phyloP scores from a whole-genome alignment of 2,329 filamentous ascomycete species.

The Fusarium sulawesiense region DNA sequence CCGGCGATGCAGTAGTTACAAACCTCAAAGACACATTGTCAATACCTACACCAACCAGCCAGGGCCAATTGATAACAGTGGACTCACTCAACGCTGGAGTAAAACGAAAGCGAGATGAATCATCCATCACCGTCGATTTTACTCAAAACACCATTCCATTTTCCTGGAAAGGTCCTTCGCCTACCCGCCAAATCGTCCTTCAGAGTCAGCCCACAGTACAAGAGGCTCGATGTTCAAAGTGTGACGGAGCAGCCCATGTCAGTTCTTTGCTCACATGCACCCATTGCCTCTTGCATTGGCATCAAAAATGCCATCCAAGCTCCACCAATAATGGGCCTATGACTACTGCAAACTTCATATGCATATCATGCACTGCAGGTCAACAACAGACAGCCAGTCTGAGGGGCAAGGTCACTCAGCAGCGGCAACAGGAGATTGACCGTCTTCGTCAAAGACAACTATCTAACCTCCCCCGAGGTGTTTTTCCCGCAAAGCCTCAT shows the following conservation, averaged over 20 bases:
- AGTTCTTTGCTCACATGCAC: conserved; percentile 33
- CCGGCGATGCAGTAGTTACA: neutral
- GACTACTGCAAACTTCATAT: conserved; percentile 25
- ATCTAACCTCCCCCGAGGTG: conserved; percentile 47
- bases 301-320: conserved; percentile 41
- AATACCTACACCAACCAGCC: conserved; percentile 22
- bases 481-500: conserved; percentile 51
- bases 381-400: conserved; percentile 18
- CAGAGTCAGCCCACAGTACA: neutral
- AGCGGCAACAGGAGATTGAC: conserved; percentile 47
- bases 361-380: conserved; percentile 32
- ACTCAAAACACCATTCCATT: conserved; percentile 49
- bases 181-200: neutral
- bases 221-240: conserved; percentile 31
- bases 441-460: conserved; percentile 49
- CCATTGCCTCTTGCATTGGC: conserved; percentile 42
- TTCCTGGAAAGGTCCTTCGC: conserved; percentile 26
- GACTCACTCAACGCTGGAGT: conserved; percentile 17
- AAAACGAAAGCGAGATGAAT: conserved; percentile 49
- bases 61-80: conserved; percentile 4
- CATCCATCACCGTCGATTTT: conserved; percentile 45
- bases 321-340: conserved; percentile 5
- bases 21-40: conserved; percentile 26
- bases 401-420: conserved; percentile 27
- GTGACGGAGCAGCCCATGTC: conserved; percentile 18